Evolutionary conservation across 495 filamentous ascomycete species (phyloP).

Genomic region (Penicillium verhagenii): DNA sequence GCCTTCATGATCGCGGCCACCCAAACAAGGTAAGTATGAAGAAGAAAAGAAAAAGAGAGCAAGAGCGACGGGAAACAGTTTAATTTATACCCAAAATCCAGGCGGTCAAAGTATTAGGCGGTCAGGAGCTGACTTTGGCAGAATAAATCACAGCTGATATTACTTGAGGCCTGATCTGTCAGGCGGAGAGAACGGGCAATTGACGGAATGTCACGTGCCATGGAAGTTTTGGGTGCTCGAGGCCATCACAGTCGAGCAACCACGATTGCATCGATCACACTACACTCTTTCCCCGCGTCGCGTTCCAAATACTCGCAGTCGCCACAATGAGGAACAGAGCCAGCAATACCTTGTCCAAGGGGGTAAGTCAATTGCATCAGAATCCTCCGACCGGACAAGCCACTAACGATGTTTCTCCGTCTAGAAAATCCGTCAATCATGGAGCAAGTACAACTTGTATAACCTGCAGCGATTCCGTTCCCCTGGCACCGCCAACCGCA

Average conservation of each 20-base stretch:
- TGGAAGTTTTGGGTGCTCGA: constrained; percentile 37
- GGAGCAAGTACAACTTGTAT: constrained; percentile 97
- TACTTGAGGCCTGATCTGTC: constrained; percentile 1
- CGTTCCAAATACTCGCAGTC: constrained; percentile 13
- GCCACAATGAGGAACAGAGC: constrained; percentile 51
- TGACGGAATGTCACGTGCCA: constrained; percentile 32
- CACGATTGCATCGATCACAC: constrained; percentile 1
- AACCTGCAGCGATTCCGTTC: constrained; percentile 62
- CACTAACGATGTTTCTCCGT: constrained; percentile 13
- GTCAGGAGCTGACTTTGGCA: neutral
- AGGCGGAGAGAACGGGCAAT: neutral
- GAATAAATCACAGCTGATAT: too few species aligned
- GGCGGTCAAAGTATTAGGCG: neutral
- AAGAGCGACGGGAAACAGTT: constrained; percentile 6
- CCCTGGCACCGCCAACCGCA: constrained; percentile 43
- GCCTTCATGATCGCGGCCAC: constrained; percentile 61
- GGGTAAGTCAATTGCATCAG: constrained; percentile 30
- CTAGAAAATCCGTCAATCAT: constrained; percentile 92
- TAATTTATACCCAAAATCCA: constrained; percentile 24
- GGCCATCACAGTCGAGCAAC: constrained; percentile 12
- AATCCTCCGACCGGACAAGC: neutral
- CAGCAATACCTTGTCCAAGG: constrained; percentile 43
- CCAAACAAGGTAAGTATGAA: constrained; percentile 77
- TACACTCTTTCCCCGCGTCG: constrained; percentile 1
- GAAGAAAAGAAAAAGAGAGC: constrained; percentile 51